Evolutionary conservation across 2,329 filamentous ascomycete species (phyloP).

Genomic region (Colletotrichum graminicola): DNA sequence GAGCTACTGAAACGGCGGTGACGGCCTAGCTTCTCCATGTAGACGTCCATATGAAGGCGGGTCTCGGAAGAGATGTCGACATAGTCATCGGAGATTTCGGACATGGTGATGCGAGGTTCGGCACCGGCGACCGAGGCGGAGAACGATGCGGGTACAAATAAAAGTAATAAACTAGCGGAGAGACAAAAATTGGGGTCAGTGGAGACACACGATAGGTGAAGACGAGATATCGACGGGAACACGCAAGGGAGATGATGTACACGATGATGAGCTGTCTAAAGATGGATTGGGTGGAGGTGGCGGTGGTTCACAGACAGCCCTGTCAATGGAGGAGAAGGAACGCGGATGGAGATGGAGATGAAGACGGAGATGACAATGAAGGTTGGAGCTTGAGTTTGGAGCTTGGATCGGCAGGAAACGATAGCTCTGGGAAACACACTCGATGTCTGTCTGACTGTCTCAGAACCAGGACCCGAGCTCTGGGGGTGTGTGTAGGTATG

Average conservation of each 20-base stretch:
- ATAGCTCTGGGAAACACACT: slow-evolving; percentile 9
- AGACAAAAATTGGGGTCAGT: slow-evolving; percentile 19
- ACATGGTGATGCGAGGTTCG: slow-evolving; percentile 35
- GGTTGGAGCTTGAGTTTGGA: slow-evolving; percentile 18
- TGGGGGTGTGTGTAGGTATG: no score
- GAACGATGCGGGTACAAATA: slow-evolving; percentile 16
- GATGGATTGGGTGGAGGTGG: neutral
- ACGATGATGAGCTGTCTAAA: slow-evolving; percentile 15
- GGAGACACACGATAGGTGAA: slow-evolving; percentile 30
- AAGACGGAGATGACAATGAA: neutral
- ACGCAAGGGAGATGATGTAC: slow-evolving; percentile 15
- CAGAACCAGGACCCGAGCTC: slow-evolving; percentile 9
- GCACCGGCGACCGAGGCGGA: slow-evolving; percentile 24
- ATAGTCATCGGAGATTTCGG: slow-evolving; percentile 42
- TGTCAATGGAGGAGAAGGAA: neutral
- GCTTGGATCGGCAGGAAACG: neutral
- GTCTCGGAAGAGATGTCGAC: slow-evolving; percentile 35
- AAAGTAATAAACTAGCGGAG: slow-evolving; percentile 6
- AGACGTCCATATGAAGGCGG: slow-evolving; percentile 36
- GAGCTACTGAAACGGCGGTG: slow-evolving; percentile 23
- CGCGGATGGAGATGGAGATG: neutral
- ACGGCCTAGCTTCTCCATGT: slow-evolving; percentile 33
- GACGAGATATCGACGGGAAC: slow-evolving; percentile 15
- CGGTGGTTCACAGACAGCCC: slow-evolving; percentile 14
- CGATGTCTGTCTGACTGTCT: neutral